Base-by-base conservation (phyloP, 2,329 filamentous ascomycete species). In the Gliomastix tumulicola region DNA sequence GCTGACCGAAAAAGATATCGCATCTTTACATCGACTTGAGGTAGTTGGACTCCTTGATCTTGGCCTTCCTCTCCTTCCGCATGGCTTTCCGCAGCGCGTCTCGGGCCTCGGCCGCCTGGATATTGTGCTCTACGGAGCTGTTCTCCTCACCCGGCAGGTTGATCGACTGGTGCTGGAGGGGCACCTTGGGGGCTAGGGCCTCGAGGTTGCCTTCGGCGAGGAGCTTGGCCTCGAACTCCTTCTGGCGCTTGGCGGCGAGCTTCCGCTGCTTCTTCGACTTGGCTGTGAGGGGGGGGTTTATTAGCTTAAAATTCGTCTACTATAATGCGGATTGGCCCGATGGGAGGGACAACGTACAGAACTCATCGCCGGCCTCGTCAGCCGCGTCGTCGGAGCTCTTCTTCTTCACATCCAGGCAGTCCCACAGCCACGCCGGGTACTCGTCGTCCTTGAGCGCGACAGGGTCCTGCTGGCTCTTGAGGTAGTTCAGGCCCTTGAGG, bases 21-120 rank as follows among this genome's bases (percentile, higher is more conserved):
- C n/a, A n/a, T 13, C 20, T 46, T 65, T 69, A 79, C 83, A 89
- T 87, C 30, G 79, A 76, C 74, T 83, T 85, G 62, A 92, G 74
- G 72, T 88, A 92, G 65, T 92, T 92, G 55, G 63, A 65, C 69
- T 92, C 86, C 76, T 89, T 90, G 54, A 92, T 92, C 62, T 72
- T 76, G 41, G 74, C 76, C 62, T 82, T 77, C 55, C 85, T 71
- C 66, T 88, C 83, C 57, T 74, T 74, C 53, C 85, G 75, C 83
- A 88, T 80, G 22, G 79, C 79, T 62, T 70, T 75, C 46, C 71
- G 82, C 50, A 89, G 65, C 49, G 80, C 76, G 43, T 72, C 68
- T 54, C 84, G 69, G 54, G 74, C 66, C 21, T 57, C 50, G 9
- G 55, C 61, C 22, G 74, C 71, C 35, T 55, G 54, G 22, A 78